Percentiles rank a stretch among this genome's conserved stretches.
Evolutionary conservation across 169 alveolate genomes (phyloP).

Genomic region (Eimeria praecox): DNA sequence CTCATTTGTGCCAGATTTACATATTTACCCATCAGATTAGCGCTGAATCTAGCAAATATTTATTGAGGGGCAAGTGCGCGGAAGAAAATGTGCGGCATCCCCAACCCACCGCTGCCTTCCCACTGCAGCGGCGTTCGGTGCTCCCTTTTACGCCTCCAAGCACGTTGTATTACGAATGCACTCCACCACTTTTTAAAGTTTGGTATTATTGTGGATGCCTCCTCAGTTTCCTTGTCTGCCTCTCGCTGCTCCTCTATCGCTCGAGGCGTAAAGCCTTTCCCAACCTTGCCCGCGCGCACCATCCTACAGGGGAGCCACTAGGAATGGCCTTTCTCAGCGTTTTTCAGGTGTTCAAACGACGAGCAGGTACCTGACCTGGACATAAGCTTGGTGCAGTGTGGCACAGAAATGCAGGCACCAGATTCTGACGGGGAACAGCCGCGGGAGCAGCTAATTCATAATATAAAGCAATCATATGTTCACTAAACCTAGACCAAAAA

Average conservation of each 20-base stretch:
- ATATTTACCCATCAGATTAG: background rate
- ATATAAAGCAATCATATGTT: too few relatives aligned
- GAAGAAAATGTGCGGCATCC: background rate
- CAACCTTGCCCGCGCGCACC: constrained; percentile 69
- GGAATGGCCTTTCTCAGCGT: background rate
- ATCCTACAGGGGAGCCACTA: background rate
- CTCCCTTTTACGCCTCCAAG: constrained; percentile 33
- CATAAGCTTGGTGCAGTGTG: too few relatives aligned
- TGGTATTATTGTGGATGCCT: background rate
- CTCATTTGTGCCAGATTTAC: too few relatives aligned
- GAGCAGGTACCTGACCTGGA: too few relatives aligned
- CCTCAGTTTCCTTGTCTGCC: background rate
- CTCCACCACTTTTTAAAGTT: constrained; percentile 32
- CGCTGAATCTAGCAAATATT: background rate
- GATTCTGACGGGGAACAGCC: too few relatives aligned
- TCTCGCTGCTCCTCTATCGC: background rate
- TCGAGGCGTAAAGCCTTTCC: constrained; percentile 52
- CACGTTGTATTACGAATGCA: constrained; percentile 33
- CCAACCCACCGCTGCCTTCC: constrained; percentile 18
- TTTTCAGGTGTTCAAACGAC: background rate
- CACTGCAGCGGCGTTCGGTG: background rate
- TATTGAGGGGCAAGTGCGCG: background rate
- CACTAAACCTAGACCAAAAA: too few relatives aligned
- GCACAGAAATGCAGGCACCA: too few relatives aligned
- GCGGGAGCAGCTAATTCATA: too few relatives aligned